phyloP scores from a whole-genome alignment of 1,139 yeast species.

The Nadsonia starkeyi-henricii region DNA sequence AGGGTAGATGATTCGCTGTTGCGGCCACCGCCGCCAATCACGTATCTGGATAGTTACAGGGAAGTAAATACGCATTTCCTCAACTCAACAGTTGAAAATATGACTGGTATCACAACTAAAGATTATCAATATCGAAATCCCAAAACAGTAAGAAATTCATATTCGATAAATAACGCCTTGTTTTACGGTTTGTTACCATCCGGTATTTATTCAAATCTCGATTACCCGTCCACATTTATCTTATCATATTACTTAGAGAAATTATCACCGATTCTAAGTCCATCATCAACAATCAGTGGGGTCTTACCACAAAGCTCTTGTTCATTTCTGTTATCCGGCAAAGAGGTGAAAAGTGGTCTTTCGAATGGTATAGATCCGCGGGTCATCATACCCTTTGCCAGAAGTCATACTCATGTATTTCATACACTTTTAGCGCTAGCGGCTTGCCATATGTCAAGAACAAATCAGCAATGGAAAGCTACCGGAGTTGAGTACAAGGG shows the following conservation, averaged over 20 bases:
- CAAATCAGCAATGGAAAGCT: constrained; percentile 3
- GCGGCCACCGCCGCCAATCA: too few relatives aligned
- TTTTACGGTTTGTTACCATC: background rate
- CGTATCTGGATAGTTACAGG: too few relatives aligned
- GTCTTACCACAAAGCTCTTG: too few relatives aligned
- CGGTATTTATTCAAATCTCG: background rate
- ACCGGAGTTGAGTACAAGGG: constrained; percentile 4
- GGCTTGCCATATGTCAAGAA: constrained; percentile 2
- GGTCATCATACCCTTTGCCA: background rate
- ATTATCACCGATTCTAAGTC: background rate
- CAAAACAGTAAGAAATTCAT: background rate
- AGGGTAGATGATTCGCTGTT: too few relatives aligned
- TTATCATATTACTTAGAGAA: background rate
- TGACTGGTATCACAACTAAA: constrained; percentile 1
- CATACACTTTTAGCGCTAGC: constrained; percentile 3
- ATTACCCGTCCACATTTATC: background rate
- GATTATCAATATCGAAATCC: background rate
- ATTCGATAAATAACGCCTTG: background rate
- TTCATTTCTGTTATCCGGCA: too few relatives aligned
- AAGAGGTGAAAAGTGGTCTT: too few relatives aligned
- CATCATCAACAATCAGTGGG: background rate
- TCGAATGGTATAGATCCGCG: background rate
- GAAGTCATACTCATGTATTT: background rate
- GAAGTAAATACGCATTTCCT: constrained; percentile 2
- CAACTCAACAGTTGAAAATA: constrained; percentile 2